Conservation (phyloP, 164 flowering plant genomes). For the Nelumbo lutea region DNA sequence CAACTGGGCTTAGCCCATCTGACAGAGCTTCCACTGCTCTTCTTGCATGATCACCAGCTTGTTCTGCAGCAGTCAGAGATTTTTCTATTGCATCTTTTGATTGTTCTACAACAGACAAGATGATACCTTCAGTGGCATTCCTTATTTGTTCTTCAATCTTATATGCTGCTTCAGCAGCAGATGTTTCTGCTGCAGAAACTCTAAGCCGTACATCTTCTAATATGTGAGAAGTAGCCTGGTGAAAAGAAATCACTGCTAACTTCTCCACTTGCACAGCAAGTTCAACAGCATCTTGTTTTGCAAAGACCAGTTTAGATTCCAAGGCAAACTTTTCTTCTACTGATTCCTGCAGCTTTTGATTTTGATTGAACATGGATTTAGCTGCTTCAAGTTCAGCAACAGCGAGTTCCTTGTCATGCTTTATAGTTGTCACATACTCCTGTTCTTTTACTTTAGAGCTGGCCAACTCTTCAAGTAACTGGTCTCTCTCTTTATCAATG, state of each 20-base stretch:
- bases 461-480: constrained; percentile 41
- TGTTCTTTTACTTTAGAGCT: constrained; percentile 36
- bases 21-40: constrained; percentile 26
- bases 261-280: constrained; percentile 66
- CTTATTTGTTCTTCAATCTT: constrained; percentile 49
- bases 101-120: constrained; percentile 39
- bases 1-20: constrained; percentile 29
- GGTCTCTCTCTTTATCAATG: constrained; percentile 45
- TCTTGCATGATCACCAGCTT: constrained; percentile 35
- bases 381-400: constrained; percentile 50
- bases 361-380: constrained; percentile 38
- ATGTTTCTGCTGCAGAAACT: constrained; percentile 52
- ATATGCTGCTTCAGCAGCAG: constrained; percentile 51
- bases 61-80: constrained; percentile 42
- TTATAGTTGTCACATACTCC: constrained; percentile 36
- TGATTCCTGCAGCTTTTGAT: constrained; percentile 39
- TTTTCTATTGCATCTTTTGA: constrained; percentile 47
- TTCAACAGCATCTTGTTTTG: constrained; percentile 53
- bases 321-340: constrained; percentile 46
- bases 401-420: constrained; percentile 47
- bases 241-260: constrained; percentile 46
- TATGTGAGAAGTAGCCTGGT: constrained; percentile 55
- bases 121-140: constrained; percentile 38
- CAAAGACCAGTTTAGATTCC: constrained; percentile 47
- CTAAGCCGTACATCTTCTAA: constrained; percentile 44